These are phyloP conservation scores for Cyclotella kingstonii DNA, from an alignment of 108 stramenopile species.

Conservation along the genomic window DNA sequence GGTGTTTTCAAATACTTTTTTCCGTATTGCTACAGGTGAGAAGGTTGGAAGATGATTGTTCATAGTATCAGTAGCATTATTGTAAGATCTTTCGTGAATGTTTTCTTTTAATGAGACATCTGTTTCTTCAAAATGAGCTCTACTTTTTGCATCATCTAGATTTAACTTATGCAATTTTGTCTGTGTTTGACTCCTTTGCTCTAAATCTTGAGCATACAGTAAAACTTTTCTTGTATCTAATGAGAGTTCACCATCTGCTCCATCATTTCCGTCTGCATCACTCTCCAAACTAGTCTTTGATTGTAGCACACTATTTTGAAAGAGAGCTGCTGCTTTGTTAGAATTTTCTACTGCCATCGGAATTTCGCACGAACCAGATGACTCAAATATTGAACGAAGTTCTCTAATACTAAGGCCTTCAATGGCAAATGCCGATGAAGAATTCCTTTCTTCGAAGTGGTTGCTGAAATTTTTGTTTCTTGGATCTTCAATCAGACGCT, in stretches of 20 bases:
- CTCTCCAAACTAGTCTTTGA: conserved; percentile 24
- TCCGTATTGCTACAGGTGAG: conserved; percentile 15
- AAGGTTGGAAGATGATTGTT: neutral
- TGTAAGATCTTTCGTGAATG: neutral
- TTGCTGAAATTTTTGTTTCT: too few species aligned
- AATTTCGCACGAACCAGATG: neutral
- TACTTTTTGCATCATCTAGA: neutral
- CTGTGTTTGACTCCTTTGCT: conserved; percentile 1
- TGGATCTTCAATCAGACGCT: neutral
- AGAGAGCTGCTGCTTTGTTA: conserved; percentile 7
- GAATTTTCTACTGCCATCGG: neutral
- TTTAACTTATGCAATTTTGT: neutral
- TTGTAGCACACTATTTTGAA: conserved; percentile 12
- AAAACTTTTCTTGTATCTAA: conserved; percentile 27
- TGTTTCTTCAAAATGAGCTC: conserved; percentile 11
- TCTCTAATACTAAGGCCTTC: conserved; percentile 16
- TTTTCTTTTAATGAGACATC: conserved; percentile 34
- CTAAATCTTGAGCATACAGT: conserved; percentile 19
- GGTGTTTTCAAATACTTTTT: conserved; percentile 25
- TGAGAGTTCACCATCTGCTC: conserved; percentile 20
- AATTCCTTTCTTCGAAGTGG: conserved; percentile 3
- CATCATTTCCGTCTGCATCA: conserved; percentile 16
- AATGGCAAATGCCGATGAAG: neutral
- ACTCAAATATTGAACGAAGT: conserved; percentile 20
- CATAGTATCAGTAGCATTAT: neutral